A percentile compares a stretch with the other conserved stretches of the same genome.
phyloP scores from a whole-genome alignment of 768 basidiomycete species.

The Lactarius quietus region DNA sequence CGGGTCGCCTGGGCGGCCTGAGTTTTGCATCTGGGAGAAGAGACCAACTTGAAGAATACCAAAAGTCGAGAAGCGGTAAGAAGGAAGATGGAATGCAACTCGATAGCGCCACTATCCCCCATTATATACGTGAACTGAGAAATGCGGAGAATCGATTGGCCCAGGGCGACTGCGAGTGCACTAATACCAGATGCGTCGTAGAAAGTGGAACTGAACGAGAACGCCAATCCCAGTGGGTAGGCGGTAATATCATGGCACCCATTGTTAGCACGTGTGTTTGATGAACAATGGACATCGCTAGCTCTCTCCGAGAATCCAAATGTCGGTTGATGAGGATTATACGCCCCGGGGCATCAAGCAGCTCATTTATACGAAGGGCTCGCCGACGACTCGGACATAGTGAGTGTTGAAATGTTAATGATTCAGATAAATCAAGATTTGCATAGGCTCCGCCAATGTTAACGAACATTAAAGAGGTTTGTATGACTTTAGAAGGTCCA shows the following conservation, averaged over 20 bases:
- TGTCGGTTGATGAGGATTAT: neutral
- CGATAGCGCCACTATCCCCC: neutral
- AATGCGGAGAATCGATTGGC: neutral
- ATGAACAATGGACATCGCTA: neutral
- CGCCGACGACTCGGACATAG: too few species aligned
- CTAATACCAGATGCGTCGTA: neutral
- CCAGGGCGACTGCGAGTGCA: neutral
- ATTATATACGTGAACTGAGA: neutral
- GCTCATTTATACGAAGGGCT: neutral
- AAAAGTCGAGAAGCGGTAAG: neutral
- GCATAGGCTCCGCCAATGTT: too few species aligned
- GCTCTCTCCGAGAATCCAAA: neutral
- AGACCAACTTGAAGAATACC: neutral
- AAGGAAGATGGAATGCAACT: neutral
- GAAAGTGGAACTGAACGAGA: neutral
- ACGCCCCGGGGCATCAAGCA: neutral
- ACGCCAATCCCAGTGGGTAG: neutral
- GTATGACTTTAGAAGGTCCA: too few species aligned
- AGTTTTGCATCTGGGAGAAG: neutral
- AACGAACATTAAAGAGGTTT: too few species aligned
- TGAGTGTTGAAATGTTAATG: neutral
- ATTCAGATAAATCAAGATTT: too few species aligned
- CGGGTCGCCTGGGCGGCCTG: neutral
- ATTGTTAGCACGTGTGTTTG: neutral
- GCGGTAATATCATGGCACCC: neutral